Base-by-base conservation (phyloP, 805 yeast species). In the Suhomyces canberraensis region DNA sequence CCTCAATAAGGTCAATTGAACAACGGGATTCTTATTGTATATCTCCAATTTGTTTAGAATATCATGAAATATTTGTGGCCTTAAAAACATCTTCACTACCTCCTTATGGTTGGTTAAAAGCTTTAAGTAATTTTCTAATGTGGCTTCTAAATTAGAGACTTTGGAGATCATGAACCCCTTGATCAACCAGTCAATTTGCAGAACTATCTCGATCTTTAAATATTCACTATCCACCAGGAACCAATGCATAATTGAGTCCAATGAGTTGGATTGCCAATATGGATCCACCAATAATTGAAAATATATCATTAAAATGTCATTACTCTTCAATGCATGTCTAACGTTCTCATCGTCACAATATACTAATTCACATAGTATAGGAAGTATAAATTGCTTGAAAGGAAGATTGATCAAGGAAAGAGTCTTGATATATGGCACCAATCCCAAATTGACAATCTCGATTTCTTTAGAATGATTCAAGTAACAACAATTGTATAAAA, bases 191-290 rank as follows among this genome's bases (percentile, higher is more conserved):
- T 51, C 50, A 3, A 44, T 43, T 16, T 58, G 67, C 15, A 36
- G 49, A 16, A 56, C 52, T 36, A 52, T 44, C 18, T 45, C 60
- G 20, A 52, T 54, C 29, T 34, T 46, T 7, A 50, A 51, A 28
- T 34, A 55, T 6, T 38, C 45, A 4, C 55, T 52, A 33, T 57
- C 60, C 36, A 45, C 62, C 44, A 53, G 51, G 41, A 45, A 54
- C 78, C 69, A 72, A 44, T 48, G 54, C 8, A 69, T 31, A 2
- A 77, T 59, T 0, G 80, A 69, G 19, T 76, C 79, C 42, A 75
- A 60, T 2, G 80, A 76, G 48, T 71, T 74, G 14, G 73, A 69
- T 50, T 75, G 79, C 81, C 81, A 77, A 45, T 76, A 75, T 0
- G 77, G 71, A 46, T 78, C 80, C 8, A 64, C 45, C 3, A 75